Evolutionary conservation across 257 asterid genomes (phyloP), one percentile per base, ranked within the genome.

Genomic region (Gentiana straminea): DNA sequence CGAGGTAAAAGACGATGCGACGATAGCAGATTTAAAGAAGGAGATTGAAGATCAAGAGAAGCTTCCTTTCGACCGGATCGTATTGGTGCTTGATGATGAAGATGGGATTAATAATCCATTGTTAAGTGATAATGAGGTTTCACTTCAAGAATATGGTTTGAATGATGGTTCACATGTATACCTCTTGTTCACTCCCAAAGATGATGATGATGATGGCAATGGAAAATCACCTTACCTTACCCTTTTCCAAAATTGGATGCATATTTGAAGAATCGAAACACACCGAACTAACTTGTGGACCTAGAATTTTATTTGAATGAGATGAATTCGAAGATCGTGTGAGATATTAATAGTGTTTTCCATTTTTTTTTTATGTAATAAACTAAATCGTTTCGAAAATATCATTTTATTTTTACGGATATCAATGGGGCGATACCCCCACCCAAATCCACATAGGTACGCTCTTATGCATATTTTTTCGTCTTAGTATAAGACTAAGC

Each of bases 91-190:
- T 36, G 61, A 80, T 24, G 24, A 24, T 24, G 24, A 24, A 24
- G 24, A 24, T 38, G 63, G 67, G 13, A 59, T 49, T 51, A 61
- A 35, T 50, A 32, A 49, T 34, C 4, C 53, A 49, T 12, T 84
- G 54, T 55, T 83, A 72, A 60, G 37, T 8, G 55, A 61, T 0
- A 72, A 82, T 5, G 77, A 81, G 35, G 39, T 49, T 44, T 4
- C 63, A 5, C 81, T 90, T 15, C 59, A 52, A 9, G 80, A 74
- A 2, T 82, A 73, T 5, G 90, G 94, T 1, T 75, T 90, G 35
- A n/a, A 24, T 50, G 89, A 84, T 49, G 75, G 84, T 61, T 86
- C 95, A 44, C 94, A 65, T 49, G 52, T 86, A 53, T 84, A 84
- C 57, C 64, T 86, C 44, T 77, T 84, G 62, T 73, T 84, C 6